phyloP scores from a whole-genome alignment of 1,139 yeast species.

The Zygoascus hellenicus region DNA sequence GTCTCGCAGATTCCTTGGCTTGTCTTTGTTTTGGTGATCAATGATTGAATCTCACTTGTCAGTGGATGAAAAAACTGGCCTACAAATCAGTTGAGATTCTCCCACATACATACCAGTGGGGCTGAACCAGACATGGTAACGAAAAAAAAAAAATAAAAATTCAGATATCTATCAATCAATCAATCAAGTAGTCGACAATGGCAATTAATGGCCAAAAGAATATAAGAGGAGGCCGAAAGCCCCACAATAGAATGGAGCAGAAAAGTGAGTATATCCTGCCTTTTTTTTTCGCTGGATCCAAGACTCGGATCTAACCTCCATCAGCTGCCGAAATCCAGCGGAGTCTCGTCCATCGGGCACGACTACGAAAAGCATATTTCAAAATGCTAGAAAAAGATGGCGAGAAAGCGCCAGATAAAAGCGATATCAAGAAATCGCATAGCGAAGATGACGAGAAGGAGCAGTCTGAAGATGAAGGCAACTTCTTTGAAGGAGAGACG shows the following conservation, averaged over 20 bases:
- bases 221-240: not conserved
- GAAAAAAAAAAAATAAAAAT: too few relatives aligned
- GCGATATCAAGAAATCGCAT: conserved; percentile 25
- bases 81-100: too few relatives aligned
- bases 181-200: not conserved
- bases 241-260: conserved; percentile 1
- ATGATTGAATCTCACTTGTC: too few relatives aligned
- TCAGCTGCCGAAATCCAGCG: conserved; percentile 53
- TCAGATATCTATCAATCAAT: not conserved
- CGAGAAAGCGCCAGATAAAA: conserved; percentile 20
- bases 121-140: too few relatives aligned
- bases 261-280: conserved; percentile 4
- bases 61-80: too few relatives aligned
- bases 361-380: conserved; percentile 75
- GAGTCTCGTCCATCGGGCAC: conserved; percentile 75
- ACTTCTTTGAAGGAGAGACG: not conserved
- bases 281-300: not conserved
- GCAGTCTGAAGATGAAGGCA: not conserved
- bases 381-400: conserved; percentile 66
- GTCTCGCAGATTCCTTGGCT: too few relatives aligned
- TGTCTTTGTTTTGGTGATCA: too few relatives aligned
- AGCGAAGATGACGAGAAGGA: conserved; percentile 19
- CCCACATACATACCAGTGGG: too few relatives aligned
- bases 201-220: not conserved
- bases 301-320: not conserved